Percentiles rank a stretch among this genome's conserved stretches.
Evolutionary conservation across 2,329 filamentous ascomycete genomes (phyloP).

Genomic region (Cytospora piceae): DNA sequence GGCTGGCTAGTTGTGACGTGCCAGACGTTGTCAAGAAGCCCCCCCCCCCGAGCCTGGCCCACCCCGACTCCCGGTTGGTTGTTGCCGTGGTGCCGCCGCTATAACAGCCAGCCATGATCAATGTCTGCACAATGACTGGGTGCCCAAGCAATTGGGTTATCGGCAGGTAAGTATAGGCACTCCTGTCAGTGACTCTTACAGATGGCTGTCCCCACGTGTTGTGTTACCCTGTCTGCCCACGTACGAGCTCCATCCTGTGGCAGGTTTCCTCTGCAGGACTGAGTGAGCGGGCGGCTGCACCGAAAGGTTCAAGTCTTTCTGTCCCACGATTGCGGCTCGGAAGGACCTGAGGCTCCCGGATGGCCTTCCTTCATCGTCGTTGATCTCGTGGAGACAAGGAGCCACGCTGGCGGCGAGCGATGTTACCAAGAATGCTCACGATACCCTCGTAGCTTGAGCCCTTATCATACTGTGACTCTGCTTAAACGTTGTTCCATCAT

Average conservation of each 20-base stretch:
- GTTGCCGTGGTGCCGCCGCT: slow-evolving; percentile 15
- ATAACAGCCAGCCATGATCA: background rate
- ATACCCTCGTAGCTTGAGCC: background rate
- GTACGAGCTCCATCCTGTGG: background rate
- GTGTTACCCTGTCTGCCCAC: background rate
- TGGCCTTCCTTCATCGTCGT: background rate
- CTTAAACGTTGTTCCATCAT: background rate
- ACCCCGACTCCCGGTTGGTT: slow-evolving; percentile 17
- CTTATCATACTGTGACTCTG: background rate
- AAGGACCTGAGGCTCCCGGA: background rate
- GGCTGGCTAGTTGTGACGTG: background rate
- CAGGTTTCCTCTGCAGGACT: background rate
- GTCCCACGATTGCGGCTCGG: background rate
- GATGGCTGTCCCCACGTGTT: slow-evolving; percentile 20
- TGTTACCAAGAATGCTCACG: background rate
- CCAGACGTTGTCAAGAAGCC: background rate
- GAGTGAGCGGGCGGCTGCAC: background rate
- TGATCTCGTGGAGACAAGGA: background rate
- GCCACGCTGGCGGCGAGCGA: background rate
- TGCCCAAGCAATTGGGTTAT: background rate
- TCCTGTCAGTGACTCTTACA: background rate
- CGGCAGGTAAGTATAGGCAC: background rate
- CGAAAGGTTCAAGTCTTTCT: background rate
- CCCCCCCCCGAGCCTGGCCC: background rate
- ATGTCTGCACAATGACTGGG: slow-evolving; percentile 11